Base-by-base conservation (phyloP, 1,139 yeast genomes). In the Suhomyces ambrosiae region DNA sequence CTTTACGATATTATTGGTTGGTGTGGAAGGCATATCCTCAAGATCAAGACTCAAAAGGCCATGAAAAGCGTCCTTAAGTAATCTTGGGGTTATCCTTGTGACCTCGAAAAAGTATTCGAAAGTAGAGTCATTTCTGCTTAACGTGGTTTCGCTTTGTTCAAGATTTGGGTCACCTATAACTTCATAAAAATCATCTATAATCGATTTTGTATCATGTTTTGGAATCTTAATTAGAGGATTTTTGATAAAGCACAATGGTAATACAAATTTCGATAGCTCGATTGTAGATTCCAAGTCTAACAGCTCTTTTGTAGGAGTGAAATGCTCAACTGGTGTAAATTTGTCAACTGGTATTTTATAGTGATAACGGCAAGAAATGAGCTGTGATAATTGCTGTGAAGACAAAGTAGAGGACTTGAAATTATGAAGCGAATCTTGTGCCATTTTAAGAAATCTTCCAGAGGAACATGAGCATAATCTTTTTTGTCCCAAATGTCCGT, bases 351-450 rank as follows among this genome's bases (percentile, higher is more conserved):
- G 67, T 3, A 88, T 64, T 2, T 71, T 66, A 40, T 86, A 72
- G 29, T 87, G 95, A 52, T 83, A 88, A 9, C 87, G 72, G 56
- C 98, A 92, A 45, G 80, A 74, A 15, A 92, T 64, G 23, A 88
- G 71, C 52, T 92, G 97, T 7, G 86, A 66, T 36, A 87, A 59
- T 37, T 89, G 88, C 30, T 71, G 64, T 42, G 83, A 82, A 1
- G 75, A 66, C 4, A 44, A 27, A 2, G 41, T 27, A 8, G 34
- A 17, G 3, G 27, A 8, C 7, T 71, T 63, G 18, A 74, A 61
- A 1, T 64, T 52, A 5, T 80, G 63, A 17, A 88, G 61, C 13
- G 76, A 68, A 12, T 68, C 68, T 48, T 88, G 84, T 1, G 83
- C 67, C 30, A 85, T 61, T 21, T 70, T 70, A 31, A 92, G 64